These are phyloP conservation scores for Wickerhamomyces pijperi DNA, from an alignment of 805 yeast genomes.

Conservation along the genomic window DNA sequence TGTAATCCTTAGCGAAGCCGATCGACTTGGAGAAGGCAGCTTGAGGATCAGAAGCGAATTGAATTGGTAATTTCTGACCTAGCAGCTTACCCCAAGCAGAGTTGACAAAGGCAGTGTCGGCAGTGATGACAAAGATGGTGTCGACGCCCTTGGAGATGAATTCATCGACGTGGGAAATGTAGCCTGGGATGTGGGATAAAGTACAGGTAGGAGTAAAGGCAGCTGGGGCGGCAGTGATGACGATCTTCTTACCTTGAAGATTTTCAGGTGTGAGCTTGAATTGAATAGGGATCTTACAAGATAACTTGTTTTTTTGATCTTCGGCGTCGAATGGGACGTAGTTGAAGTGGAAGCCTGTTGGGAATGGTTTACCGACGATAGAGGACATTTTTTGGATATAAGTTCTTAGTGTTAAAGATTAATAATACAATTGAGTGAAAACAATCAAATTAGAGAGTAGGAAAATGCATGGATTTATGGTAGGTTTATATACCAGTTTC, in stretches of 20 bases:
- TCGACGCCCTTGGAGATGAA: conserved; percentile 54
- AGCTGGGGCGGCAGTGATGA: conserved; percentile 73
- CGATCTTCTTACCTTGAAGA: conserved; percentile 26
- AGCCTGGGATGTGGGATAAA: conserved; percentile 62
- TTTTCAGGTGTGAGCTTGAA: conserved; percentile 17
- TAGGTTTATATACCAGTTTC: no score
- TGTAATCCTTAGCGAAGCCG: conserved; percentile 47
- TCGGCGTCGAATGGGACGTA: conserved; percentile 19
- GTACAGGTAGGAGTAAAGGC: conserved; percentile 83
- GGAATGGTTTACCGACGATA: conserved; percentile 16
- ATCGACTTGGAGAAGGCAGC: conserved; percentile 46
- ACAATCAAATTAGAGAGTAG: no score
- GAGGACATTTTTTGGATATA: conserved; percentile 8
- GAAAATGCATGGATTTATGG: no score
- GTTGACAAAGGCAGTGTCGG: conserved; percentile 62
- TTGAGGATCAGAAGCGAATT: conserved; percentile 58
- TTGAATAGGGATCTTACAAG: conserved; percentile 16
- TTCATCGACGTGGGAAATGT: conserved; percentile 34
- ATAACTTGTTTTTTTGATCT: conserved; percentile 16
- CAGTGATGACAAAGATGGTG: conserved; percentile 45
- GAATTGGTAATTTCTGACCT: conserved; percentile 22
- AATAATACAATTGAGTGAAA: no score
- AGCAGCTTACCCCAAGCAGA: conserved; percentile 50
- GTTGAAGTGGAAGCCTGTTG: conserved; percentile 18
- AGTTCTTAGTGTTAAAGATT: no score